Base-by-base conservation (phyloP, 192 early-diverging fungal species). In the Mortierella antarctica region DNA sequence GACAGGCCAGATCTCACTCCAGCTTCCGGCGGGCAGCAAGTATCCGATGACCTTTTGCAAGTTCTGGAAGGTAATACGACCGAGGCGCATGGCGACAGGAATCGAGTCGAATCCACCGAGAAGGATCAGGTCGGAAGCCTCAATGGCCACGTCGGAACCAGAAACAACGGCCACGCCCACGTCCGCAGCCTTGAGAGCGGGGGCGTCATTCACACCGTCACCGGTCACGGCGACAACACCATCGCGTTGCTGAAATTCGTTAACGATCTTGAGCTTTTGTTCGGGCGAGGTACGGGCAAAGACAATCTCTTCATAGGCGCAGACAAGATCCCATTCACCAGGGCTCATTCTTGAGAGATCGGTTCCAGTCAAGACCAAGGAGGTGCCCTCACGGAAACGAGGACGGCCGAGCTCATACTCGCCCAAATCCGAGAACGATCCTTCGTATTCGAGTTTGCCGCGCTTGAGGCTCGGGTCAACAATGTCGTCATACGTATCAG, bases 191-290 rank as follows among this genome's bases (percentile, higher is more conserved):
- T 93, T 95, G 66, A 98, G 88, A 14, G 97, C 95, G 45, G 96
- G 95, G 59, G 95, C 89, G 67, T 98, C 97, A 74, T 97, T 97
- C 13, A 95, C 94, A 66, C 96, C 97, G 68, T 98, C 96, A 67
- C 96, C 96, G 14, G 95, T 96, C 5, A 96, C 94, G 5, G 91
- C 97, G 31, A 98, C 95, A 14, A 89, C 77, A 70, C 87, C 85
- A 42, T 89, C 91, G 72, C 94, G 90, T n/a, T 75, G 78, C 67
- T 94, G 90, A 69, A 94, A 86, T 70, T 92, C 87, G 59, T 89
- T 86, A n/a, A 97, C 83, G 53, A 80, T 80, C 65, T 72, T 80
- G 54, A 80, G 77, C 79, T 97, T 97, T 71, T 96, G 96, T 68
- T 95, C 94, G 9, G 96, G 94, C n/a, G 93, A 92, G 21, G 94